Conservation (phyloP, 441 rosid genomes). For the Geranium incanum region DNA sequence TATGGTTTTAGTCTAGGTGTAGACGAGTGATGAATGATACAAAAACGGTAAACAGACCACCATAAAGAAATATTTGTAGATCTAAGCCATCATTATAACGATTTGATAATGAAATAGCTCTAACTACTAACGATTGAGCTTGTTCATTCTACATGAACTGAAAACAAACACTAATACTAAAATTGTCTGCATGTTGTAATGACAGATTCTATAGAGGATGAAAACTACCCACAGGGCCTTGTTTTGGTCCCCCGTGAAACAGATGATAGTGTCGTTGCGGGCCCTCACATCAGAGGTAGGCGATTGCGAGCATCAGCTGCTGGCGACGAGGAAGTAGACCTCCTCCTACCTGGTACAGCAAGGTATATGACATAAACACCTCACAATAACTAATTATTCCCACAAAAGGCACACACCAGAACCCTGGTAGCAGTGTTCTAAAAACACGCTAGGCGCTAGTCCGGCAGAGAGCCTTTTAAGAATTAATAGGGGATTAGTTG, state of each 20-base stretch:
- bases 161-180: not conserved
- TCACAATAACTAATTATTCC: constrained; percentile 10
- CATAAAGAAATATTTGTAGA: too few relatives aligned
- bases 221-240: constrained; percentile 81
- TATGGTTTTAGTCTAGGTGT: not conserved
- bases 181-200: constrained; percentile 15
- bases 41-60: too few relatives aligned
- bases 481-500: too few relatives aligned
- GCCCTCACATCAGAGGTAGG: constrained; percentile 91
- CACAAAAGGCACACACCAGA: not conserved
- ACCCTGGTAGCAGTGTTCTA: not conserved
- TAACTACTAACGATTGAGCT: too few relatives aligned
- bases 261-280: constrained; percentile 59
- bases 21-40: too few relatives aligned
- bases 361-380: constrained; percentile 37
- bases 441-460: too few relatives aligned
- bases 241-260: constrained; percentile 85
- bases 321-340: constrained; percentile 97
- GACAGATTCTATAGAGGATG: constrained; percentile 68
- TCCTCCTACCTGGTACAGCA: constrained; percentile 96
- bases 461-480: too few relatives aligned
- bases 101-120: too few relatives aligned
- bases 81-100: too few relatives aligned
- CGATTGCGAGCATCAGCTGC: constrained; percentile 73
- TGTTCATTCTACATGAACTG: too few relatives aligned